phyloP scores from a whole-genome alignment of 441 rosid species.

The Corymbia calophylla region DNA sequence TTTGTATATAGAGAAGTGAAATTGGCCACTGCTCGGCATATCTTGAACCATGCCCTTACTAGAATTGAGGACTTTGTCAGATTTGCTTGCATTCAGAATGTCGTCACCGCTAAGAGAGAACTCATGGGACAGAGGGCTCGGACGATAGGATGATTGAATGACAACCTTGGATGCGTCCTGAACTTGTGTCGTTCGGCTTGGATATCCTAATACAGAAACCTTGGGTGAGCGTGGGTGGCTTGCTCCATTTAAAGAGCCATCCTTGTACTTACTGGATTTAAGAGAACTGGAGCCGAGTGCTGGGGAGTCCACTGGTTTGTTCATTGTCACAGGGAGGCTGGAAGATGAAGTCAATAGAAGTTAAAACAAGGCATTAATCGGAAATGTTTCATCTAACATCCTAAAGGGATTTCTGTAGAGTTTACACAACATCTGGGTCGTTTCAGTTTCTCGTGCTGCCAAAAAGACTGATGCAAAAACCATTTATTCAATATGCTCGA shows the following conservation, averaged over 20 bases:
- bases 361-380: neutral
- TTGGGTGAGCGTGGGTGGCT: constrained; percentile 13
- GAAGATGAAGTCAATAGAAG: constrained; percentile 9
- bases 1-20: constrained; percentile 92
- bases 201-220: constrained; percentile 43
- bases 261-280: constrained; percentile 31
- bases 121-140: constrained; percentile 28
- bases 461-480: neutral
- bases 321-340: constrained; percentile 61
- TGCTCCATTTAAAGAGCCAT: constrained; percentile 17
- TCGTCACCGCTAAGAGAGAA: constrained; percentile 13
- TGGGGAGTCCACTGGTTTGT: constrained; percentile 53
- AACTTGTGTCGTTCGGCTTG: constrained; percentile 26
- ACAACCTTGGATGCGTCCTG: constrained; percentile 24
- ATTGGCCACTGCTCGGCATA: constrained; percentile 21
- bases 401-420: neutral
- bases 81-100: constrained; percentile 3
- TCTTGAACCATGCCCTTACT: constrained; percentile 16
- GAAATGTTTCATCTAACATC: neutral
- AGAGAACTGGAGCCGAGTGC: constrained; percentile 40
- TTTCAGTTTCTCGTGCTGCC: neutral
- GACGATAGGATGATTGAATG: constrained; percentile 8
- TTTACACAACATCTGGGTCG: neutral
- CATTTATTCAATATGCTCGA: neutral
- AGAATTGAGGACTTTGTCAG: constrained; percentile 15